Conservation (phyloP, 495 filamentous ascomycete genomes). For the Amniculicola lignicola region DNA sequence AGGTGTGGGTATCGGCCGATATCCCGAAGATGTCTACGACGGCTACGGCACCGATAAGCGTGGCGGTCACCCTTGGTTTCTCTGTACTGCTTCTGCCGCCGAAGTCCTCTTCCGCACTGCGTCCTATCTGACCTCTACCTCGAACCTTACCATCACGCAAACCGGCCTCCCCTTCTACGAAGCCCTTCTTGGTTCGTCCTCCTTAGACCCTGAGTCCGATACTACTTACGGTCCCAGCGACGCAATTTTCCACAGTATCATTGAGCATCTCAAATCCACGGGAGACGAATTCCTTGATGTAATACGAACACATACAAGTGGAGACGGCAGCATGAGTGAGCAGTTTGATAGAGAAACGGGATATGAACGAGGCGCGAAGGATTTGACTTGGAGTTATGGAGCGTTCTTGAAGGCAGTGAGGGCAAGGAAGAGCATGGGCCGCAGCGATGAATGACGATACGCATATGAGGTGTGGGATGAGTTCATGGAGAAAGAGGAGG, state of each 20-base stretch:
- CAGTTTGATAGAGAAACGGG: constrained; percentile 44
- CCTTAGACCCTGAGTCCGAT: constrained; percentile 3
- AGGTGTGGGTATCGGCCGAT: constrained; percentile 44
- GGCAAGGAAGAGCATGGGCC: constrained; percentile 33
- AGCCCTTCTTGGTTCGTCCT: constrained; percentile 25
- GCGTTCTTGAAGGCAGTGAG: constrained; percentile 39
- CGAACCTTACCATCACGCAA: constrained; percentile 32
- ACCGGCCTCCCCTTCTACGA: constrained; percentile 40
- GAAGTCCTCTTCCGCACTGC: constrained; percentile 39
- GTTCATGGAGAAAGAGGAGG: no score
- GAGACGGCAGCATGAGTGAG: constrained; percentile 40
- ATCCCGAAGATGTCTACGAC: constrained; percentile 49
- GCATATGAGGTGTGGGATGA: no score
- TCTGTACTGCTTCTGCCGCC: constrained; percentile 45
- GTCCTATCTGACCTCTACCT: constrained; percentile 27
- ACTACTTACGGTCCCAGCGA: constrained; percentile 18
- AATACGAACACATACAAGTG: constrained; percentile 37
- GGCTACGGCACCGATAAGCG: constrained; percentile 38
- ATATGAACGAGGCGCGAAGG: constrained; percentile 40
- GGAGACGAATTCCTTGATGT: constrained; percentile 43
- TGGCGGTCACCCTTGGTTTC: constrained; percentile 50
- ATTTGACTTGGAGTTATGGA: constrained; percentile 47
- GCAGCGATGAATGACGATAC: no score
- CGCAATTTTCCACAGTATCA: constrained; percentile 32
- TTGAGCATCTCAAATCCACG: constrained; percentile 34